Conservation (phyloP, 331 rosid genomes). For the Telfairia occidentalis region DNA sequence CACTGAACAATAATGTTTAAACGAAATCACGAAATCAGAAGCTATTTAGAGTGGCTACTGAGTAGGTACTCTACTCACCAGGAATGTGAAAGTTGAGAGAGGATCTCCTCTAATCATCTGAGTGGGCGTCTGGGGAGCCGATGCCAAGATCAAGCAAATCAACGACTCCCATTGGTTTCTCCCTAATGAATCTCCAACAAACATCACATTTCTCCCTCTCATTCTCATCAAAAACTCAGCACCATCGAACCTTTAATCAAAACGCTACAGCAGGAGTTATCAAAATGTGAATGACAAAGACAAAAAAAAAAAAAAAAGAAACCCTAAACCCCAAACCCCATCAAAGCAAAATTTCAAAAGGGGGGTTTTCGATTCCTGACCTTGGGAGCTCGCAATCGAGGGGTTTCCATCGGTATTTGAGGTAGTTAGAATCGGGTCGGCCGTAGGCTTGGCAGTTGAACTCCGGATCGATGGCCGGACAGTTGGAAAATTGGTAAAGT, state of each 20-base stretch:
- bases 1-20: not conserved
- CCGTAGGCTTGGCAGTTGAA: conserved; percentile 89
- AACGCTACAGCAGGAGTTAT: conserved; percentile 37
- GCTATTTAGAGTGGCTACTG: not conserved
- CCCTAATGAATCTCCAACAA: conserved; percentile 92
- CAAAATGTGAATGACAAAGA: conserved; percentile 2
- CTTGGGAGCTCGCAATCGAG: conserved; percentile 93
- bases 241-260: conserved; percentile 78
- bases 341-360: not conserved
- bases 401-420: conserved; percentile 77
- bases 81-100: conserved; percentile 69
- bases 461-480: conserved; percentile 74
- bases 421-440: conserved; percentile 82
- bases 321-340: not conserved
- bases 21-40: not conserved
- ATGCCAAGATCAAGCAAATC: conserved; percentile 58
- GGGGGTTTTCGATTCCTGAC: conserved; percentile 23
- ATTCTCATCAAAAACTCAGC: conserved; percentile 55
- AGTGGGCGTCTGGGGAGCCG: conserved; percentile 51
- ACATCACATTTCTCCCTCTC: conserved; percentile 81
- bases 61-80: conserved; percentile 41
- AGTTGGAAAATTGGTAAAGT: conserved; percentile 51
- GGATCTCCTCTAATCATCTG: conserved; percentile 65
- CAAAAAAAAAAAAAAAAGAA: not conserved
- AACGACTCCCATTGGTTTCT: conserved; percentile 89